Base-by-base conservation (phyloP, 768 basidiomycete species). In the Russula abietina region DNA sequence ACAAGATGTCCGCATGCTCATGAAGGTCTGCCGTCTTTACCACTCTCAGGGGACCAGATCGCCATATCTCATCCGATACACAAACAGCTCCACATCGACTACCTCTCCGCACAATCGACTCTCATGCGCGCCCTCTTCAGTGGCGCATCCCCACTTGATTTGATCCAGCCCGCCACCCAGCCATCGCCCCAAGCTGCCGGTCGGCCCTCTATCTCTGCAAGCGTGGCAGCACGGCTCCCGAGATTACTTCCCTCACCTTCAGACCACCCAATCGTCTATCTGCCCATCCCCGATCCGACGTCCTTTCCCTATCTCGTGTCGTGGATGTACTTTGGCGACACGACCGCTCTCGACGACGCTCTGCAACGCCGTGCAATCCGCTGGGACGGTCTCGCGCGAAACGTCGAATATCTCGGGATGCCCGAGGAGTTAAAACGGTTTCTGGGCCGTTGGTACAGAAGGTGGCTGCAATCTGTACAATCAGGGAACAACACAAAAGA, bases 371-470 rank as follows among this genome's bases (percentile, higher is more conserved):
- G 87, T 22, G 72, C 78, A 56, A 79, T 92, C 50, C 82, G 83
- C 52, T 95, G 92, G 93, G 89, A 93, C 68, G 91, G 90, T 32
- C 78, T 95, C 64, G 90, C 90, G 22, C 84, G 88, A 63, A 96
- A 94, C 72, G 91, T 88, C 71, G 92, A 95, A 71, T 95, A 91
- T 70, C 85, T 96, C 54, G 87, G 85, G 22, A 80, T 95, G 65
- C 79, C 83, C 57, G 75, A 83, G 19, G 86, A 89, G 49, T 84
- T 94, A 73, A 93, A 91, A 71, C 73, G 85, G 17, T 89, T 89
- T 70, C 77, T 93, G 53, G 84, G 87, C 0, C 79, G 77, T 60
- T 94, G 89, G 87, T 91, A 88, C 73, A 76, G 80, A 57, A 76
- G 78, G 30, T 88, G 87, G 87, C 70, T 83, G 49, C 75, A 81